Conservation (phyloP, 163 green algal genomes). For the Trebouxiophyceae sp. region DNA sequence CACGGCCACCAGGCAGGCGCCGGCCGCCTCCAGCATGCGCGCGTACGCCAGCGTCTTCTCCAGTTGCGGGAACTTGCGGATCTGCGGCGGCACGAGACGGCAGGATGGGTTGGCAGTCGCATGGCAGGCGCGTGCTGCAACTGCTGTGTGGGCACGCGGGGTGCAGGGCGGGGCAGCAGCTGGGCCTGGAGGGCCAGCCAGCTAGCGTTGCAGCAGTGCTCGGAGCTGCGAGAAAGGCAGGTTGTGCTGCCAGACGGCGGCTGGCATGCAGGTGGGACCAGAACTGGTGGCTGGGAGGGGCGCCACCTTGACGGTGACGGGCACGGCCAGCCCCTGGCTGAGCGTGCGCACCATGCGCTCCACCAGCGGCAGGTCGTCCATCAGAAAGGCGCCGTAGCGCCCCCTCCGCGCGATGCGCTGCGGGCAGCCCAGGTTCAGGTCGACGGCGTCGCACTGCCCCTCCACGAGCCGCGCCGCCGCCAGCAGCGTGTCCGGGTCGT, state of each 20-base stretch:
- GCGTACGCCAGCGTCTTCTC: conserved; percentile 86
- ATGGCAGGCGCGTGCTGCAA: too few relatives aligned
- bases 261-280: too few relatives aligned
- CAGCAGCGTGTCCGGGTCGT: conserved; percentile 77
- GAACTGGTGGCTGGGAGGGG: too few relatives aligned
- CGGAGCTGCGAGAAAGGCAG: too few relatives aligned
- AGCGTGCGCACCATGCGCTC: conserved; percentile 50
- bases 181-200: too few relatives aligned
- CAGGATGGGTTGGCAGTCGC: too few relatives aligned
- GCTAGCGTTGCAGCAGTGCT: too few relatives aligned
- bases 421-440: conserved; percentile 97
- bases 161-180: too few relatives aligned
- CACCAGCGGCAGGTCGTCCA: conserved; percentile 87
- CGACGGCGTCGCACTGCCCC: conserved; percentile 72
- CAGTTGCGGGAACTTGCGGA: conserved; percentile 83
- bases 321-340: conserved; percentile 43
- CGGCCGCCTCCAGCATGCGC: conserved; percentile 81
- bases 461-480: conserved; percentile 58
- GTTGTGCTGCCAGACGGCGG: too few relatives aligned
- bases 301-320: conserved; percentile 77
- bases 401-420: conserved; percentile 79
- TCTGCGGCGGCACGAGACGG: too few relatives aligned
- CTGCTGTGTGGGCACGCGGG: too few relatives aligned
- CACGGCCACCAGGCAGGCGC: conserved; percentile 81
- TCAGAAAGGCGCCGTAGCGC: conserved; percentile 73